phyloP scores from a whole-genome alignment of 208 protist genomes.

The Novymonas esmeraldas region DNA sequence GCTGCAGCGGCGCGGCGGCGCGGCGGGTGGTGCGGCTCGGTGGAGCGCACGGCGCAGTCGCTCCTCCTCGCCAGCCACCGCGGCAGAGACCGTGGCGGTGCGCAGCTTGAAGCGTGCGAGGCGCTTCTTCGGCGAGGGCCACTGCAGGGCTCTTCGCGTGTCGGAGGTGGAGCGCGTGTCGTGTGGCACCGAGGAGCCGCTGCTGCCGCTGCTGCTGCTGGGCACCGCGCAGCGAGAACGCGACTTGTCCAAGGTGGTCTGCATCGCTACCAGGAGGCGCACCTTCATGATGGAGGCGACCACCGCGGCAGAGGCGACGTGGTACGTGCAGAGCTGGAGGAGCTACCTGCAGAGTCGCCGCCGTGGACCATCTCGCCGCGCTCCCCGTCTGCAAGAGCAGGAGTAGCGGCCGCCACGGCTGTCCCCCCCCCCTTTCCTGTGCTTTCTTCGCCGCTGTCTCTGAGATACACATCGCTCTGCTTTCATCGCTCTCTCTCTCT shows the following conservation, averaged over 20 bases:
- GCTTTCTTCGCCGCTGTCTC: background rate
- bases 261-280: constrained; percentile 51
- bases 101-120: constrained; percentile 35
- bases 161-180: constrained; percentile 48
- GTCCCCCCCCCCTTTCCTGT: background rate
- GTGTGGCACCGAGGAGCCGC: constrained; percentile 50
- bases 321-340: constrained; percentile 38
- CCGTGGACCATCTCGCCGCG: background rate
- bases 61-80: background rate
- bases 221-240: constrained; percentile 20
- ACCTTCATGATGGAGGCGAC: constrained; percentile 61
- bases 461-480: background rate
- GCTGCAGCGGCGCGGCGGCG: constrained; percentile 9
- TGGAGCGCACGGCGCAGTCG: background rate
- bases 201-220: constrained; percentile 28
- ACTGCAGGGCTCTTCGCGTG: constrained; percentile 39
- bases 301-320: constrained; percentile 33
- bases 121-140: constrained; percentile 40
- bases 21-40: background rate
- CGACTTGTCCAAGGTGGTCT: constrained; percentile 42
- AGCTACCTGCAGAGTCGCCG: constrained; percentile 15
- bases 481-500: no score
- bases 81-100: constrained; percentile 23
- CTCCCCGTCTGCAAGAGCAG: no score
- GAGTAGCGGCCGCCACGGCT: background rate